phyloP scores from a whole-genome alignment of 164 flowering plant genomes.

The Taxillus chinensis region DNA sequence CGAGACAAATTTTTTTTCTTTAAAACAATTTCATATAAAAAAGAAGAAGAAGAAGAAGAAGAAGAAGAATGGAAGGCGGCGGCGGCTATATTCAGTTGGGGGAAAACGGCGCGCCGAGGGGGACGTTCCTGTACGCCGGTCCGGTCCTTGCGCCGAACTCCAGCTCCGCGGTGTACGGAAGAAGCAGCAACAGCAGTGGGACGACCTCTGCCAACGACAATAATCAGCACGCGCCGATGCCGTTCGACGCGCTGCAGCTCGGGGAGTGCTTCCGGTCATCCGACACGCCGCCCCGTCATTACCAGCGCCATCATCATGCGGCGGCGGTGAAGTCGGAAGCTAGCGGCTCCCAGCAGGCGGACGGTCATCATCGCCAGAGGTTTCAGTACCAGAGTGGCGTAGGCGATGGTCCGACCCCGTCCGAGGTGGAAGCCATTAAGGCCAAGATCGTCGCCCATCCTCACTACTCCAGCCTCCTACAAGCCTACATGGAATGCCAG shows the following conservation, averaged over 20 bases:
- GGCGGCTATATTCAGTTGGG: too few species aligned
- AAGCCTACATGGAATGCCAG: constrained; percentile 93
- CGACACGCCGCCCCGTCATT: constrained; percentile 6
- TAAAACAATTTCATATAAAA: too few species aligned
- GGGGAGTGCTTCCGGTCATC: constrained; percentile 19
- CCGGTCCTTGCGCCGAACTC: constrained; percentile 24
- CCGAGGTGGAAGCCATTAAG: constrained; percentile 62
- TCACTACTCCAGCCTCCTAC: constrained; percentile 68
- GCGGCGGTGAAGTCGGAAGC: constrained; percentile 42
- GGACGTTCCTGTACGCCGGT: constrained; percentile 36
- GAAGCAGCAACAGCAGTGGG: constrained; percentile 14
- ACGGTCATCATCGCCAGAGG: constrained; percentile 15
- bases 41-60: too few species aligned
- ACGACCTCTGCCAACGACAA: constrained; percentile 6
- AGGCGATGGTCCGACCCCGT: constrained; percentile 11
- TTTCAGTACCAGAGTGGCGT: constrained; percentile 5
- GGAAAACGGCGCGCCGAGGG: constrained; percentile 19
- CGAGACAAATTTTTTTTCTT: too few species aligned
- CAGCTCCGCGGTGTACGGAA: constrained; percentile 23
- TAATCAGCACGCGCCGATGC: constrained; percentile 15
- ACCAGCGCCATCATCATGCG: background rate
- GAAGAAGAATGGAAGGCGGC: too few species aligned
- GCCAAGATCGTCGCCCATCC: constrained; percentile 89
- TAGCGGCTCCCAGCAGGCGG: constrained; percentile 2
- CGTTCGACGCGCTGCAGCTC: constrained; percentile 23